These are phyloP conservation scores for Fonsecaea erecta DNA, from an alignment of 2,329 filamentous ascomycete species.

Conservation along the genomic window DNA sequence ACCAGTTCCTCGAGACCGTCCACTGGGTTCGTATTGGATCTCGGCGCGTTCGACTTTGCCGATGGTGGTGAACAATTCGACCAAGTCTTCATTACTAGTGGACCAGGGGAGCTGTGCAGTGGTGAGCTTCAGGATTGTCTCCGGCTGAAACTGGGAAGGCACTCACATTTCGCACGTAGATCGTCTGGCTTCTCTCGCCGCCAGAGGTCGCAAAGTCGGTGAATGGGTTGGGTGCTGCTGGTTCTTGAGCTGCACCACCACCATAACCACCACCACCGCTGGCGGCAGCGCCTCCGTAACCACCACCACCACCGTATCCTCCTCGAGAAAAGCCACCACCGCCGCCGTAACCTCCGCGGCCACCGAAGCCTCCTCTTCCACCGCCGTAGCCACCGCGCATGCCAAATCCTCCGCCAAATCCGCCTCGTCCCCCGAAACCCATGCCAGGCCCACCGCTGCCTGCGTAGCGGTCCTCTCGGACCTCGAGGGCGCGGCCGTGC, in stretches of 20 bases:
- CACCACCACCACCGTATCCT: conserved; percentile 41
- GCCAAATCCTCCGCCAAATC: conserved; percentile 54
- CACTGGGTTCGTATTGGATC: conserved; percentile 97
- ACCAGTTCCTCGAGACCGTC: conserved; percentile 89
- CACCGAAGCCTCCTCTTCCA: conserved; percentile 51
- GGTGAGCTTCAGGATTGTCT: conserved; percentile 36
- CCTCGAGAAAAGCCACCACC: conserved; percentile 29
- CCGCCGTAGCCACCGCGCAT: conserved; percentile 57
- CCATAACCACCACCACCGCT: conserved; percentile 44
- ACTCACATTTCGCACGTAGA: conserved; percentile 97
- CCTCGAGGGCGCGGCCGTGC: conserved; percentile 91
- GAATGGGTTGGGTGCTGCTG: conserved; percentile 76
- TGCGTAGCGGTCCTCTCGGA: conserved; percentile 94
- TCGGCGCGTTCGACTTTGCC: conserved; percentile 98
- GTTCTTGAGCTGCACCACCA: conserved; percentile 42
- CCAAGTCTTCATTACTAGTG: conserved; percentile 95
- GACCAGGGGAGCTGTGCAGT: conserved; percentile 85
- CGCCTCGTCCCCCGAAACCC: conserved; percentile 48
- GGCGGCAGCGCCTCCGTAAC: conserved; percentile 30
- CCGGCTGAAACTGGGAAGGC: neutral
- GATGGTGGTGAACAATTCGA: conserved; percentile 96
- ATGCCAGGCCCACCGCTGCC: conserved; percentile 51
- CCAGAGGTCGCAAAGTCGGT: conserved; percentile 89
- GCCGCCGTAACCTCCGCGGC: conserved; percentile 28
- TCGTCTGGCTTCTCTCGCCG: conserved; percentile 78